A percentile compares a stretch with the other conserved stretches of the same genome.
phyloP scores from a whole-genome alignment of 805 yeast genomes.

The Yamadazyma tumulicola region DNA sequence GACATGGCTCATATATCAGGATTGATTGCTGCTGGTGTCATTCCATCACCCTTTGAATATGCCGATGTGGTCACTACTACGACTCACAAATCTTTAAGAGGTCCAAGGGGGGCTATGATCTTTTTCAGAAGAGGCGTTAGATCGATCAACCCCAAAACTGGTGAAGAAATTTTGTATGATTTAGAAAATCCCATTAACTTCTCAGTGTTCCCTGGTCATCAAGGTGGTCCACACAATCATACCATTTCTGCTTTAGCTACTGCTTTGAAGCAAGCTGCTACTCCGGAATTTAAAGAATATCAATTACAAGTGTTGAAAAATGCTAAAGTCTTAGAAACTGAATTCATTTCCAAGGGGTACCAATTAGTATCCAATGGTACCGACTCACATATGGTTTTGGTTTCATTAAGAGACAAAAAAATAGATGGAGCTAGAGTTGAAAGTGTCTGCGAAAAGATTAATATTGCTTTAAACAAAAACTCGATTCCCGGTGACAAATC shows the following conservation, averaged over 20 bases:
- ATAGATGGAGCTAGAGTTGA: slow-evolving; percentile 97
- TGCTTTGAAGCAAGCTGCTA: slow-evolving; percentile 86
- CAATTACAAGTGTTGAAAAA: slow-evolving; percentile 80
- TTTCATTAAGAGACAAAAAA: slow-evolving; percentile 72
- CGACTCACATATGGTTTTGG: slow-evolving; percentile 87
- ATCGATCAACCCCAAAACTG: slow-evolving; percentile 70
- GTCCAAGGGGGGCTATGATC: slow-evolving; percentile 98
- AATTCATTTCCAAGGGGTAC: slow-evolving; percentile 62
- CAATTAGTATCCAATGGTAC: slow-evolving; percentile 89
- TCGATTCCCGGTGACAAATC: slow-evolving; percentile 96
- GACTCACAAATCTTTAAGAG: slow-evolving; percentile 95
- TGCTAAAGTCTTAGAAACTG: slow-evolving; percentile 72
- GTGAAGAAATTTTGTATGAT: slow-evolving; percentile 81
- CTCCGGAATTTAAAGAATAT: slow-evolving; percentile 85
- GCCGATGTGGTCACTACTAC: slow-evolving; percentile 98
- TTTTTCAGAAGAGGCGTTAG: slow-evolving; percentile 94
- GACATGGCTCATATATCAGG: slow-evolving; percentile 99
- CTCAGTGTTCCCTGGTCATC: slow-evolving; percentile 98
- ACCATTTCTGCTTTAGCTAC: slow-evolving; percentile 95
- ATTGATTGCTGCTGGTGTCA: slow-evolving; percentile 89
- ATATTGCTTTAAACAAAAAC: slow-evolving; percentile 94
- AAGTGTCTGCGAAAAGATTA: slow-evolving; percentile 80
- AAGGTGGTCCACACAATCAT: slow-evolving; percentile 99
- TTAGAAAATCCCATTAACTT: slow-evolving; percentile 90
- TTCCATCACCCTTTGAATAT: slow-evolving; percentile 87